Base-by-base conservation (phyloP, 2,329 filamentous ascomycete species). In the Colletotrichum lentis region DNA sequence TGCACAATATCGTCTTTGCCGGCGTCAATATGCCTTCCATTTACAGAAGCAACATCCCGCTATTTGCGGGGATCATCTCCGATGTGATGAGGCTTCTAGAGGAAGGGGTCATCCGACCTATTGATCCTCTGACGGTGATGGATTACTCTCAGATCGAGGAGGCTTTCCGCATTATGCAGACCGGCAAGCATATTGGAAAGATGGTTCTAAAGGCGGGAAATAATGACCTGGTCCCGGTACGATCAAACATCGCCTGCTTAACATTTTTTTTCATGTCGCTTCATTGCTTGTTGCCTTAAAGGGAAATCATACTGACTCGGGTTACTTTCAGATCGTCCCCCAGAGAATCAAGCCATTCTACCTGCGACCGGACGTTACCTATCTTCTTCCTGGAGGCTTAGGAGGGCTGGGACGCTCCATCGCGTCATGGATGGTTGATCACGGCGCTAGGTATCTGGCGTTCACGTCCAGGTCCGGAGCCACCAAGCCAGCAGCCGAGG, bases 131-230 rank as follows among this genome's bases (percentile, higher is more conserved):
- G 27, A 31, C 27, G 27, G 27, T 31, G 27, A 31, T 31, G 27
- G 7, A 8, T 8, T 31, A 65, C 58, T 47, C 72, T 60, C 67
- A 67, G 18, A 53, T 71, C 5, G 67, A 64, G 6, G 64, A 71
- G 27, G 63, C 43, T 5, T 78, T 82, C 69, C 71, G 76, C 3
- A 73, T 75, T 22, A 74, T 81, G 74, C 78, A 80, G 57, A 74
- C 70, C 41, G 79, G 79, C 1, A 71, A 73, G 3, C 78, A 80
- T 53, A 75, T 77, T 4, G 80, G 79, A 0, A 82, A 82, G 57
- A 75, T 80, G 22, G 74, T 80, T 7, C 47, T 78, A 2, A 58
- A 70, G 11, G 70, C 71, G 31, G 22, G 62, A 18, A 43, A 63
- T 12, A 69, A 69, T 4, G 64, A 70, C 52, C 50, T 70, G 43